These are phyloP conservation scores for Cladobotryum protrusum DNA, from an alignment of 2,329 filamentous ascomycete genomes.

Conservation along the genomic window DNA sequence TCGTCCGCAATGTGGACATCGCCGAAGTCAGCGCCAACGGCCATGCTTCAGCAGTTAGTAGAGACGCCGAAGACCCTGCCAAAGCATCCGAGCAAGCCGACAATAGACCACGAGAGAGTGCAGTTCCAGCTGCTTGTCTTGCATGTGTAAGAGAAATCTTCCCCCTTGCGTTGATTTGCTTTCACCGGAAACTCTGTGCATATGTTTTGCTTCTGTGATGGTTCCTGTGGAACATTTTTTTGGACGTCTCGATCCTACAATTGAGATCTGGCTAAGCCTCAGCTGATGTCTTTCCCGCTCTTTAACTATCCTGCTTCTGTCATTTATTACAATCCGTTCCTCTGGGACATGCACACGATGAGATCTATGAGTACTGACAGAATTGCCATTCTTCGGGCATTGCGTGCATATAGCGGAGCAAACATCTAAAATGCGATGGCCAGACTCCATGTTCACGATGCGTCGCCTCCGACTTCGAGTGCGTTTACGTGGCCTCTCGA, in stretches of 20 bases:
- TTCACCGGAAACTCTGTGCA: background rate
- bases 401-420: conserved; percentile 38
- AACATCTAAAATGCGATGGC: conserved; percentile 75
- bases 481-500: conserved; percentile 67
- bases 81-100: background rate
- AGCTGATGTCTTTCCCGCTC: too few relatives aligned
- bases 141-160: conserved; percentile 42
- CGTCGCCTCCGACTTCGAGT: conserved; percentile 50
- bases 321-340: too few relatives aligned
- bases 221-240: background rate
- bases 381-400: background rate
- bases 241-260: background rate
- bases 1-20: background rate
- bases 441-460: conserved; percentile 64
- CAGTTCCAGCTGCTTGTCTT: conserved; percentile 47
- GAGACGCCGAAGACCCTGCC: background rate
- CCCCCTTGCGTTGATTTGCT: background rate
- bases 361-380: conserved; percentile 1
- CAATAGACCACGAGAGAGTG: conserved; percentile 22
- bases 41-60: background rate
- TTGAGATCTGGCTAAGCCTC: background rate
- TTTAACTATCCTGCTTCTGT: too few relatives aligned
- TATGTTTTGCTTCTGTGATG: conserved; percentile 3
- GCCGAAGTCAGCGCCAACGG: background rate
- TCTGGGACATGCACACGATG: background rate